Evolutionary conservation across 179 eudicot genomes (phyloP).

Genomic region (Heliamphora pulchella): DNA sequence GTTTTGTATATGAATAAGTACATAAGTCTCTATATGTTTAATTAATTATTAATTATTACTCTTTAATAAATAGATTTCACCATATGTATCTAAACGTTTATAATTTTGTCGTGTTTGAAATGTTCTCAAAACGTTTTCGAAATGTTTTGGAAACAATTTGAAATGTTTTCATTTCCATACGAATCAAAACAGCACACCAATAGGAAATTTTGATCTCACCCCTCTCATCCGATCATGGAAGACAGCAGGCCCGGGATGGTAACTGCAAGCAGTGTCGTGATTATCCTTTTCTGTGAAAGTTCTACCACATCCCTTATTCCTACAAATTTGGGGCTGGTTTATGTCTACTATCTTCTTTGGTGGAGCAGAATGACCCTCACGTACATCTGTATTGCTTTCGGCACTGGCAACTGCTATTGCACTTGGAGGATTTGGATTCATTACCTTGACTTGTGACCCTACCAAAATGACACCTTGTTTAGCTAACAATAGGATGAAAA

Average conservation of each 20-base stretch:
- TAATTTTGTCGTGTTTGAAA: too few species aligned
- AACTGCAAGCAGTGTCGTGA: conserved; percentile 72
- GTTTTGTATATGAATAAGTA: too few species aligned
- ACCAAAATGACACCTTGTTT: conserved; percentile 3
- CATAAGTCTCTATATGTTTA: too few species aligned
- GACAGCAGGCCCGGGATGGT: conserved; percentile 90
- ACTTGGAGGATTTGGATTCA: conserved; percentile 36
- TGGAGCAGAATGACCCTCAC: conserved; percentile 31
- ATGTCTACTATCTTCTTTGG: conserved; percentile 45
- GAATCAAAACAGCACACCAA: too few species aligned
- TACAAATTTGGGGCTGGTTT: conserved; percentile 78
- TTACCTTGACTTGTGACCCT: conserved; percentile 54
- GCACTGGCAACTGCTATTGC: conserved; percentile 15
- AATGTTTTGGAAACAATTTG: too few species aligned
- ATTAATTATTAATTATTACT: too few species aligned
- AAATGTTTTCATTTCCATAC: too few species aligned
- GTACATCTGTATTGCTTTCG: conserved; percentile 23
- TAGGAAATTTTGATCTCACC: conserved; percentile 26
- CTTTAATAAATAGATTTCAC: too few species aligned
- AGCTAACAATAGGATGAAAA: neutral
- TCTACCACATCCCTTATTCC: conserved; percentile 82
- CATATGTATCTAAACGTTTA: too few species aligned
- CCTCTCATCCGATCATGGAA: conserved; percentile 91
- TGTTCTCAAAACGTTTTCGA: too few species aligned
- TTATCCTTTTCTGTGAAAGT: conserved; percentile 76